Conservation (phyloP, 148 eudicot species). For the Diospyros lotus region DNA sequence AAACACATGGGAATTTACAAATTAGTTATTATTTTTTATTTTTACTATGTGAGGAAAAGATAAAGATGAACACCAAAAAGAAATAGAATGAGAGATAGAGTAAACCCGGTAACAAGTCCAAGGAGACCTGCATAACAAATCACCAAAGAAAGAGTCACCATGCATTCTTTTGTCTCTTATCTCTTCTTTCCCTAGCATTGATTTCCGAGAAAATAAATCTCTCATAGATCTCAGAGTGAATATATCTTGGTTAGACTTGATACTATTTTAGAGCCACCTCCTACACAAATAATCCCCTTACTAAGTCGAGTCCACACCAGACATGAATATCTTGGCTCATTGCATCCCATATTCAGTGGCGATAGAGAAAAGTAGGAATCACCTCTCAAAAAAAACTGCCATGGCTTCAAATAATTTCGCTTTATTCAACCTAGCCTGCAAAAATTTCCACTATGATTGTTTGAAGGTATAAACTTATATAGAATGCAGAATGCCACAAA, state of each 20-base stretch:
- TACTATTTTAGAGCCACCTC: too few relatives aligned
- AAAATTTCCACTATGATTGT: constrained; percentile 5
- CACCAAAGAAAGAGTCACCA: too few relatives aligned
- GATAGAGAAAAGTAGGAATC: constrained; percentile 7
- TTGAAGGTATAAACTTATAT: not conserved
- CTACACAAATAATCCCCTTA: not conserved
- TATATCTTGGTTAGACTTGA: too few relatives aligned
- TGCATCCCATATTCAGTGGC: not conserved
- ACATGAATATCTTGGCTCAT: not conserved
- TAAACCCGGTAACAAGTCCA: too few relatives aligned
- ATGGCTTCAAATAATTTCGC: constrained; percentile 84
- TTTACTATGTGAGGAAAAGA: not conserved
- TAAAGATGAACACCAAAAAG: not conserved
- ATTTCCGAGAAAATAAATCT: too few relatives aligned
- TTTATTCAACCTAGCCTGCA: constrained; percentile 80
- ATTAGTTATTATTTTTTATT: not conserved
- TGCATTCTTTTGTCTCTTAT: too few relatives aligned
- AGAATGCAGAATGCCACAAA: not conserved
- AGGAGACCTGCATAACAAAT: too few relatives aligned
- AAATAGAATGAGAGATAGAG: not conserved
- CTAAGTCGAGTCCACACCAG: not conserved
- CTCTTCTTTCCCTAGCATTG: too few relatives aligned
- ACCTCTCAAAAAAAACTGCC: constrained; percentile 90
- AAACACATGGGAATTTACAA: not conserved
- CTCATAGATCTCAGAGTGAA: too few relatives aligned